Percentiles rank a stretch among this genome's conserved stretches.
phyloP scores from a whole-genome alignment of 2,329 filamentous ascomycete genomes.

The Aspergillus versicolor region DNA sequence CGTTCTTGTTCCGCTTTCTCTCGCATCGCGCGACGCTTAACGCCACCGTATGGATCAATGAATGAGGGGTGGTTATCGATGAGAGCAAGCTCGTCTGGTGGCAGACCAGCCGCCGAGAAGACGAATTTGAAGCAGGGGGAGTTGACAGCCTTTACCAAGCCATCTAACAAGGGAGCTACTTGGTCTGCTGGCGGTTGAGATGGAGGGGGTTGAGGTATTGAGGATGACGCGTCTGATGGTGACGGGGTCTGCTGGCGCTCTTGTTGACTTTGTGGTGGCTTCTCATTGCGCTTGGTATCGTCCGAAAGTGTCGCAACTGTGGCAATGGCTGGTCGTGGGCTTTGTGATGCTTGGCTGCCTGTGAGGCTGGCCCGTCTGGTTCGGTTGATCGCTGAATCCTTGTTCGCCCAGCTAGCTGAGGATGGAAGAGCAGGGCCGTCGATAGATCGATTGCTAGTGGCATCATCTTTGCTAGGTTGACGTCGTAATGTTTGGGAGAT shows the following conservation, averaged over 20 bases:
- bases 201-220: conserved; percentile 20
- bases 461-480: conserved; percentile 72
- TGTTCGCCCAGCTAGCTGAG: conserved; percentile 87
- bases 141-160: conserved; percentile 48
- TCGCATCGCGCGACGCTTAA: conserved; percentile 74
- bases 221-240: conserved; percentile 22
- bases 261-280: conserved; percentile 24
- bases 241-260: conserved; percentile 28
- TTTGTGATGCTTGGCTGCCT: conserved; percentile 77
- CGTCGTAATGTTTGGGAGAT: conserved; percentile 64
- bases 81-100: conserved; percentile 50
- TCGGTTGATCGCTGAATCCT: conserved; percentile 64
- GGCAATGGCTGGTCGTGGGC: conserved; percentile 64
- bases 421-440: conserved; percentile 90
- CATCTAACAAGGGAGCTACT: conserved; percentile 36
- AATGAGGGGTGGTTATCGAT: conserved; percentile 68
- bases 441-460: conserved; percentile 56
- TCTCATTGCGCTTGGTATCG: conserved; percentile 37
- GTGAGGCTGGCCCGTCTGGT: conserved; percentile 70
- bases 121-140: conserved; percentile 53
- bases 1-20: conserved; percentile 67
- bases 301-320: conserved; percentile 39
- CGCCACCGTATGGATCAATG: conserved; percentile 79
- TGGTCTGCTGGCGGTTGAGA: conserved; percentile 22
- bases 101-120: conserved; percentile 50